A percentile compares a stretch with the other conserved stretches of the same genome.
Evolutionary conservation across 1,284 basidiomycete genomes (phyloP).

Genomic region (Polyporus tsugae): DNA sequence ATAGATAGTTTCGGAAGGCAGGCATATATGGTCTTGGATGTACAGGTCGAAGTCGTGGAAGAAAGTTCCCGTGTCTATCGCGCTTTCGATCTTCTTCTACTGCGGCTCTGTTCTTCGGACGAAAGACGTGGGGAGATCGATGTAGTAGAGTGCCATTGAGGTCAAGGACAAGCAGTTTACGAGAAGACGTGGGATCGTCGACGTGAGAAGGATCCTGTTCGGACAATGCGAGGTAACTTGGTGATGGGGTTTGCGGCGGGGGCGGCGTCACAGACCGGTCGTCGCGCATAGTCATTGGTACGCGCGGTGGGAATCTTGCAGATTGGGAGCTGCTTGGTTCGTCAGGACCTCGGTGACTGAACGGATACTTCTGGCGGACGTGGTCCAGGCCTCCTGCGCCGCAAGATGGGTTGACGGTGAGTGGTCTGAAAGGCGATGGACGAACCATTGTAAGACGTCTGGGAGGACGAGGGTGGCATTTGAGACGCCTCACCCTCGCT

Average conservation of each 20-base stretch:
- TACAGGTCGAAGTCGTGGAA: conserved; percentile 50
- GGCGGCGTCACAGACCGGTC: conserved; percentile 36
- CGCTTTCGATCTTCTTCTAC: conserved; percentile 27
- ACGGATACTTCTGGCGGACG: neutral
- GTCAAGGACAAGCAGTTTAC: conserved; percentile 83
- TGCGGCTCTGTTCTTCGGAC: conserved; percentile 30
- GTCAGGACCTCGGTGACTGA: neutral
- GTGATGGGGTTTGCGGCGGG: conserved; percentile 38
- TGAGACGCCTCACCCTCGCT: conserved; percentile 26
- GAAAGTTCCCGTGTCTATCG: conserved; percentile 26
- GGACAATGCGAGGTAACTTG: conserved; percentile 40
- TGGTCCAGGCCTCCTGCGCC: conserved; percentile 6
- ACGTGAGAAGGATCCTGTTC: conserved; percentile 38
- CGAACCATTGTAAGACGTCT: conserved; percentile 28
- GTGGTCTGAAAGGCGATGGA: conserved; percentile 11
- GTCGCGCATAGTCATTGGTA: conserved; percentile 20
- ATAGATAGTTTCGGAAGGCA: conserved; percentile 70
- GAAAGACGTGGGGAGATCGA: conserved; percentile 54
- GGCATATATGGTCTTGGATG: conserved; percentile 75
- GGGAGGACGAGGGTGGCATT: conserved; percentile 25
- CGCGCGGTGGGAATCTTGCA: conserved; percentile 19
- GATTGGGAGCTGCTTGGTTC: neutral
- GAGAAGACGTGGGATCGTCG: conserved; percentile 44
- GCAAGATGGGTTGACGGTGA: conserved; percentile 19
- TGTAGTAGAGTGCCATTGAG: conserved; percentile 86